phyloP scores from a whole-genome alignment of 139 green algal genomes.

The Desmodesmus armatus region DNA sequence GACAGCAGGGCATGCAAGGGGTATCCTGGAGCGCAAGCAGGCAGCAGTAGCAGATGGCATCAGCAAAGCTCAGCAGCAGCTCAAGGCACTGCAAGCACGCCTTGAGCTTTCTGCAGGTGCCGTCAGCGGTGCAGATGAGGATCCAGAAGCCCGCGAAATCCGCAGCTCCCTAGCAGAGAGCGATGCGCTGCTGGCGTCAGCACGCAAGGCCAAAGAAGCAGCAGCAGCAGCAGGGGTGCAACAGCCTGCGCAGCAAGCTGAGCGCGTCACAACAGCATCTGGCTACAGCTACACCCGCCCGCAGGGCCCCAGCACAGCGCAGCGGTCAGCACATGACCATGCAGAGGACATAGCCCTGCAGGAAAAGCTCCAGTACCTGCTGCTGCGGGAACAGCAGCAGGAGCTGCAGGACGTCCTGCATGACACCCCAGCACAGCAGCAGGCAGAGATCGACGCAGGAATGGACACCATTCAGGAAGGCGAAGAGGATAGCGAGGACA shows the following conservation, averaged over 20 bases:
- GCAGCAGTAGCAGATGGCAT: constrained; percentile 17
- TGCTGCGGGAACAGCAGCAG: constrained; percentile 31
- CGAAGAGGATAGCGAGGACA: not conserved
- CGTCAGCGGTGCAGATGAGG: not conserved
- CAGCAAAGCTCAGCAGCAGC: constrained; percentile 28
- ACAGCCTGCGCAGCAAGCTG: too few species aligned
- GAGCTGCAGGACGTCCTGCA: not conserved
- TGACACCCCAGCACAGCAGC: constrained; percentile 25
- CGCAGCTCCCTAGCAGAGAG: constrained; percentile 54
- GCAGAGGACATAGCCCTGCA: constrained; percentile 47
- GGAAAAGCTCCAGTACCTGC: constrained; percentile 52
- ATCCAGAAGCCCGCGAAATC: constrained; percentile 56
- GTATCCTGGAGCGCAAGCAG: constrained; percentile 46
- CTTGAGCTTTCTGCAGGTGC: not conserved
- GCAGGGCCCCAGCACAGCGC: not conserved
- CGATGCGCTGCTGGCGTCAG: constrained; percentile 51
- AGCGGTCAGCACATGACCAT: constrained; percentile 14
- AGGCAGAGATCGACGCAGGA: not conserved
- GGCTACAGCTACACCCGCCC: constrained; percentile 40
- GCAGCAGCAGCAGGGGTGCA: constrained; percentile 22
- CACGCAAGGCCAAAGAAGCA: constrained; percentile 24
- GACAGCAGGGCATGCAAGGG: constrained; percentile 46
- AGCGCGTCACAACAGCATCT: not conserved
- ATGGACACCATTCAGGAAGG: not conserved
- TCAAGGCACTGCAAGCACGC: constrained; percentile 38